Conservation (phyloP, 768 basidiomycete species). For the Lactarius akahatsu region DNA sequence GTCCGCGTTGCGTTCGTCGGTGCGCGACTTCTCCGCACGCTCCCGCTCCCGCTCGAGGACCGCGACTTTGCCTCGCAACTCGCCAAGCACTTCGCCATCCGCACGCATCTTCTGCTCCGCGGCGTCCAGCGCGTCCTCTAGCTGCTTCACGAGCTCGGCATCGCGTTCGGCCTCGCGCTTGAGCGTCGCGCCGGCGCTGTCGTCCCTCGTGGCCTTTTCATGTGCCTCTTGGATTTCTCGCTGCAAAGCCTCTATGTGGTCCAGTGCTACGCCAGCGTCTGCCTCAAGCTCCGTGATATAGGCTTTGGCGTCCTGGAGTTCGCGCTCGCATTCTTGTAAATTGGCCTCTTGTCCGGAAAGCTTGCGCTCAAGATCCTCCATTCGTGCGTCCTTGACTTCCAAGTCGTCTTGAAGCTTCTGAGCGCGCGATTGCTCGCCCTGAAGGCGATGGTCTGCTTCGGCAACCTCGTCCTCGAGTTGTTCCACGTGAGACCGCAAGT, state of each 20-base stretch:
- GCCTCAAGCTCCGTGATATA: constrained; percentile 62
- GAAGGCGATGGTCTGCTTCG: constrained; percentile 49
- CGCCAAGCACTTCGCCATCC: constrained; percentile 54
- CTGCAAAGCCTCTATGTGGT: constrained; percentile 57
- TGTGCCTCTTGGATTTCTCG: constrained; percentile 49
- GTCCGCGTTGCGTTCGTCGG: constrained; percentile 33
- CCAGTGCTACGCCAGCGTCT: constrained; percentile 50
- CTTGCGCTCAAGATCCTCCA: constrained; percentile 31
- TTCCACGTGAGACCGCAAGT: constrained; percentile 56
- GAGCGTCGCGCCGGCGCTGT: constrained; percentile 34
- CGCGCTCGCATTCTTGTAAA: constrained; percentile 31
- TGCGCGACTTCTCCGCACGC: constrained; percentile 35
- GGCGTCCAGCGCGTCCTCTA: constrained; percentile 75
- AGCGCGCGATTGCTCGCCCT: constrained; percentile 48
- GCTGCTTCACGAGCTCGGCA: constrained; percentile 57
- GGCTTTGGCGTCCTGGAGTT: constrained; percentile 44
- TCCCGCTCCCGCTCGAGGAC: constrained; percentile 61
- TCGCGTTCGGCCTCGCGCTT: constrained; percentile 50
- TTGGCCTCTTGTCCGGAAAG: constrained; percentile 28
- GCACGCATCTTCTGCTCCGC: constrained; percentile 67
- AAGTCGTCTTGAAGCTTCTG: constrained; percentile 43
- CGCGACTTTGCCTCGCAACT: constrained; percentile 51
- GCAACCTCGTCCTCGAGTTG: constrained; percentile 63
- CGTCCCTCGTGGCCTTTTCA: constrained; percentile 46
- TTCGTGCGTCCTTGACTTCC: constrained; percentile 35